A percentile compares a stretch with the other conserved stretches of the same genome.
phyloP scores from a whole-genome alignment of 768 basidiomycete genomes.

The Galerina marginata region DNA sequence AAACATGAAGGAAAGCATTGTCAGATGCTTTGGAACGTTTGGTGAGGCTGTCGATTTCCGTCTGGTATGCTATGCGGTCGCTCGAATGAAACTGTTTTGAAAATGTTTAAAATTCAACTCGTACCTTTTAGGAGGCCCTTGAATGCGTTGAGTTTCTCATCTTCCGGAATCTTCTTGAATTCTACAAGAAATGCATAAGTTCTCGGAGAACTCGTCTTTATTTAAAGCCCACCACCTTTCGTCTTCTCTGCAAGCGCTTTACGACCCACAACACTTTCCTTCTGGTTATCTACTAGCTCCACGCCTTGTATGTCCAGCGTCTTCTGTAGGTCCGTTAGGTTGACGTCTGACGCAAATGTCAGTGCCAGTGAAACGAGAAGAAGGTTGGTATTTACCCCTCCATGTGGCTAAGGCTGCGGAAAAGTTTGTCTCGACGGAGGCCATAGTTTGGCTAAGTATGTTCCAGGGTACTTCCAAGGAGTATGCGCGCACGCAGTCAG shows the following conservation, averaged over 20 bases:
- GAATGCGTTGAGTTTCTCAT: constrained; percentile 85
- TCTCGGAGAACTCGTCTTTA: too few species aligned
- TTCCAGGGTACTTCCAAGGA: not conserved
- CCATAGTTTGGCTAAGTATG: constrained; percentile 20
- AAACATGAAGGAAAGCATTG: constrained; percentile 95
- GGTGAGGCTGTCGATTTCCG: constrained; percentile 95
- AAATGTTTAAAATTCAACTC: constrained; percentile 10
- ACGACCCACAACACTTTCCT: constrained; percentile 92
- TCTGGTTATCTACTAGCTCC: constrained; percentile 98
- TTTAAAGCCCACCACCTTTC: constrained; percentile 81
- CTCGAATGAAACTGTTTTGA: not conserved
- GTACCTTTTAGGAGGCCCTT: constrained; percentile 89
- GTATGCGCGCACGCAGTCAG: too few species aligned
- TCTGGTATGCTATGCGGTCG: constrained; percentile 77
- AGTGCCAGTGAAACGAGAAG: not conserved
- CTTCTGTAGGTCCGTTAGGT: constrained; percentile 90
- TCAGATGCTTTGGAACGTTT: constrained; percentile 92
- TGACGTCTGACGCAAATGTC: constrained; percentile 62
- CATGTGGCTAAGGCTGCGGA: constrained; percentile 91
- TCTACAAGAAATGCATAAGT: constrained; percentile 53
- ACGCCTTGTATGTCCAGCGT: constrained; percentile 91
- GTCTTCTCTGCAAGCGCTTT: constrained; percentile 96
- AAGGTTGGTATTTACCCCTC: constrained; percentile 64
- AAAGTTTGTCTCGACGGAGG: constrained; percentile 75
- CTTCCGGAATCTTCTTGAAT: constrained; percentile 94